These are phyloP conservation scores for Aspergillus udagawae DNA, from an alignment of 2,329 filamentous ascomycete species.

Conservation along the genomic window DNA sequence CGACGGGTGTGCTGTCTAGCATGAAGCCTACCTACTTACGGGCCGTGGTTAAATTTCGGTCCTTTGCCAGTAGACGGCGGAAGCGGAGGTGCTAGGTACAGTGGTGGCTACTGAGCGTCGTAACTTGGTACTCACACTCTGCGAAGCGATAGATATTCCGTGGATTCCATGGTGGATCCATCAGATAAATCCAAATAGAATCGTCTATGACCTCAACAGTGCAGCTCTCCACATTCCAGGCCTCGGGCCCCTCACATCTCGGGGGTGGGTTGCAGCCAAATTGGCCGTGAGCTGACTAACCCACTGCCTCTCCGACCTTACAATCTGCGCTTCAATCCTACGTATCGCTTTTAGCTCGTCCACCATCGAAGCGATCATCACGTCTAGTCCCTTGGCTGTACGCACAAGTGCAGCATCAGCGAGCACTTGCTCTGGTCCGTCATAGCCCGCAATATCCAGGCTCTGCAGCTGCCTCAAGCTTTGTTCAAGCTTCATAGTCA, in stretches of 20 bases:
- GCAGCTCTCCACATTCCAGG: constrained; percentile 26
- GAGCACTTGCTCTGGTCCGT: constrained; percentile 17
- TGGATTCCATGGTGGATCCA: background rate
- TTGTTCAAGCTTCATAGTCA: constrained; percentile 33
- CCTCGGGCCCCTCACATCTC: constrained; percentile 11
- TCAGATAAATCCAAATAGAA: background rate
- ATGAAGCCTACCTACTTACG: background rate
- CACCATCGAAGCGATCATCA: constrained; percentile 31
- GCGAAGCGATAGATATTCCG: background rate
- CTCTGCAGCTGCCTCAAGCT: constrained; percentile 33
- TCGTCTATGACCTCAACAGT: constrained; percentile 8
- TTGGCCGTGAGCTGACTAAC: constrained; percentile 28
- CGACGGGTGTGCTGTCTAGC: background rate
- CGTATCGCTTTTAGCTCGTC: constrained; percentile 35
- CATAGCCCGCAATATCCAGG: constrained; percentile 32
- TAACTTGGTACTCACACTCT: background rate
- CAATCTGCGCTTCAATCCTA: constrained; percentile 32
- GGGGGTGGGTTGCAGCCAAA: constrained; percentile 11
- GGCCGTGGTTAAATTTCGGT: background rate
- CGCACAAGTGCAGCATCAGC: constrained; percentile 31
- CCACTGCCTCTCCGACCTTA: constrained; percentile 31
- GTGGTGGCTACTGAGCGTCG: background rate
- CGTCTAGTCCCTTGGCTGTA: constrained; percentile 23
- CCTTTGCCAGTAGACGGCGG: background rate
- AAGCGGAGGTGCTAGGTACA: background rate